A percentile compares a stretch with the other conserved stretches of the same genome.
phyloP scores from a whole-genome alignment of 164 flowering plant genomes.

The Vitis vinifera region ASM3070453v1 NC_081822.1:172501-173000 shows the following conservation, averaged over 20 bases:
- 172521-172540: conserved; percentile 60
- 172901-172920: conserved; percentile 49
- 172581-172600: conserved; percentile 66
- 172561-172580: conserved; percentile 62
- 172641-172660: conserved; percentile 67
- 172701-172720: neutral
- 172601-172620: conserved; percentile 58
- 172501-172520: conserved; percentile 52
- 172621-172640: conserved; percentile 69
- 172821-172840: neutral
- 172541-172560: conserved; percentile 65
- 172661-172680: conserved; percentile 8
- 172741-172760: neutral
- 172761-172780: too few relatives aligned
- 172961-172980: conserved; percentile 65
- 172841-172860: neutral
- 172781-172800: neutral
- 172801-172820: neutral
- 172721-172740: neutral
- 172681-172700: neutral
- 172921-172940: conserved; percentile 46
- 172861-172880: conserved; percentile 38
- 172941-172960: conserved; percentile 52
- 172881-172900: conserved; percentile 56
- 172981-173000: conserved; percentile 77